Evolutionary conservation across 495 filamentous ascomycete genomes (phyloP).

Genomic region (Neurospora pannonica): DNA sequence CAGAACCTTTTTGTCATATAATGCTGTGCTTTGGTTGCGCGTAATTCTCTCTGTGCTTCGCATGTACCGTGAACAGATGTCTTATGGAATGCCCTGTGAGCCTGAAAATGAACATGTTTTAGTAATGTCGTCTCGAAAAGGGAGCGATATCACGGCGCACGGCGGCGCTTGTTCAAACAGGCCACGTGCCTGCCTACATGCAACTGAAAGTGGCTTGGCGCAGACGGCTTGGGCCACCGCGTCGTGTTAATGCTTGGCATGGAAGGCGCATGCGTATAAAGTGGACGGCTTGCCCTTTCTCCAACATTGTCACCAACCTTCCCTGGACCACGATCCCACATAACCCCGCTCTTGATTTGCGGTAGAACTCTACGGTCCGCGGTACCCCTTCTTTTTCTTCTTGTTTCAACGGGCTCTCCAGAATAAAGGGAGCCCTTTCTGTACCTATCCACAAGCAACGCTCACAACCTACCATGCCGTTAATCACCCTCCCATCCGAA

Average conservation of each 20-base stretch:
- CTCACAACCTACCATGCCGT: not conserved
- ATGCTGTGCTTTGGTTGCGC: too few relatives aligned
- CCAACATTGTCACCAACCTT: not conserved
- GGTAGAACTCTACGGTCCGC: not conserved
- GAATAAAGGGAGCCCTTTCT: not conserved
- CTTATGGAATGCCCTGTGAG: too few relatives aligned
- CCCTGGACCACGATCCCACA: not conserved
- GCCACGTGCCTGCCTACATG: not conserved
- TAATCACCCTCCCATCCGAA: not conserved
- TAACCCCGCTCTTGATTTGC: not conserved
- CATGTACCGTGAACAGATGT: too few relatives aligned
- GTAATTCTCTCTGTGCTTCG: too few relatives aligned
- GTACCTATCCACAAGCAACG: not conserved
- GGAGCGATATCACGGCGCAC: too few relatives aligned
- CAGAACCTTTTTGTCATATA: too few relatives aligned
- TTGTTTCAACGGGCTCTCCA: not conserved
- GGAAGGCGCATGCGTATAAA: not conserved
- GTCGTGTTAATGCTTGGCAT: not conserved
- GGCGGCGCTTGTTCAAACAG: too few relatives aligned
- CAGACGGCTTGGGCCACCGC: not conserved
- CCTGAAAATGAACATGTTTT: too few relatives aligned
- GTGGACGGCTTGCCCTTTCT: not conserved
- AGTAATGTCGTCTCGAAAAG: too few relatives aligned
- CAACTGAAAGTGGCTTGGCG: not conserved
- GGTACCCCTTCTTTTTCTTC: not conserved